Conservation (phyloP, 2,329 filamentous ascomycete species). For the Rhinocladiella mackenziei region DNA sequence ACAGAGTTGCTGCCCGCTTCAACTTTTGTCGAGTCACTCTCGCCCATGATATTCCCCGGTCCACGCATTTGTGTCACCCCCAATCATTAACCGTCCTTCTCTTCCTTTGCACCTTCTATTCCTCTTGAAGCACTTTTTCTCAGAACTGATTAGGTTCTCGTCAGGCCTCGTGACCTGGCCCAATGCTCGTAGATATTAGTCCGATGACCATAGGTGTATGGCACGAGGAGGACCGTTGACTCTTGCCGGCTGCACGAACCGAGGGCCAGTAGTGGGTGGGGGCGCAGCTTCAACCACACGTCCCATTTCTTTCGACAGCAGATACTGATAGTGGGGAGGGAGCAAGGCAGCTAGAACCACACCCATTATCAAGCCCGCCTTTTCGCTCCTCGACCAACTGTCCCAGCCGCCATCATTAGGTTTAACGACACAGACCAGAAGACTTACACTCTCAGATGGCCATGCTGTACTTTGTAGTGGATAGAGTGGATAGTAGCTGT, state of each 20-base stretch:
- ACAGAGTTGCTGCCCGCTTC: too few species aligned
- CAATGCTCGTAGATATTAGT: constrained; percentile 6
- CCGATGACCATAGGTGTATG: constrained; percentile 10
- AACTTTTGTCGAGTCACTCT: too few species aligned
- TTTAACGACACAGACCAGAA: constrained; percentile 18
- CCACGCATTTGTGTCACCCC: neutral
- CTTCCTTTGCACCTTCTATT: neutral
- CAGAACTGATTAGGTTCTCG: neutral
- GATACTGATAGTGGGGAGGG: constrained; percentile 24
- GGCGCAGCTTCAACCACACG: constrained; percentile 20
- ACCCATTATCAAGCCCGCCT: constrained; percentile 32
- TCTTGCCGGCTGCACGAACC: constrained; percentile 13
- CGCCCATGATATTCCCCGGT: too few species aligned
- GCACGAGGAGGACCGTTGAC: constrained; percentile 17
- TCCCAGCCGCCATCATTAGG: constrained; percentile 25
- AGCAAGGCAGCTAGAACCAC: constrained; percentile 29
- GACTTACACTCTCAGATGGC: neutral
- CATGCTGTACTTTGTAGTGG: too few species aligned
- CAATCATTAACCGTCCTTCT: neutral
- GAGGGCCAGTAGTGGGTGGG: neutral
- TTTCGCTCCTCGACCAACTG: constrained; percentile 30
- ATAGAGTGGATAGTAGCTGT: constrained; percentile 19
- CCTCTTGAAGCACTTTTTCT: too few species aligned
- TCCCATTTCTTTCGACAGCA: constrained; percentile 20
- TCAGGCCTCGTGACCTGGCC: constrained; percentile 5